Conservation (phyloP, 768 basidiomycete species). For the Lactifluus subvellereus region DNA sequence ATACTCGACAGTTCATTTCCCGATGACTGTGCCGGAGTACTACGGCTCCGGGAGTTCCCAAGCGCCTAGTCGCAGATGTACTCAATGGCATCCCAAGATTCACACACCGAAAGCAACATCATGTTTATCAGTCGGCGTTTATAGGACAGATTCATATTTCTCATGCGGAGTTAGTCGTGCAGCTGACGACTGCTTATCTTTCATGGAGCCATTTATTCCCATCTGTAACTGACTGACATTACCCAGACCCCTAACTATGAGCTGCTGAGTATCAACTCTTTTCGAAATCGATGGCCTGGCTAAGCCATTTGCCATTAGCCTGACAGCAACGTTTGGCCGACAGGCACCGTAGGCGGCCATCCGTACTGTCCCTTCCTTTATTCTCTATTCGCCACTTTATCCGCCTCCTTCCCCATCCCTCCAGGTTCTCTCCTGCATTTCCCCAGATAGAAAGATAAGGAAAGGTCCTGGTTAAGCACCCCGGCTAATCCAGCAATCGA, state of each 20-base stretch:
- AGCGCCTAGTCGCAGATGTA: background rate
- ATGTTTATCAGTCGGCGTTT: background rate
- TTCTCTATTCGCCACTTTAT: background rate
- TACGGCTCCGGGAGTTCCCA: background rate
- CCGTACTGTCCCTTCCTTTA: background rate
- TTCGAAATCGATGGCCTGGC: no score
- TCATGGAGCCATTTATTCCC: background rate
- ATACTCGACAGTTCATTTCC: background rate
- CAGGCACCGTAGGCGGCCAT: background rate
- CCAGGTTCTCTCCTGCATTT: background rate
- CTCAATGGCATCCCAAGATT: background rate
- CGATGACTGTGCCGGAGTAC: background rate
- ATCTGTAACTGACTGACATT: background rate
- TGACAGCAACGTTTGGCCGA: background rate
- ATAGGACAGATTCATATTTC: background rate
- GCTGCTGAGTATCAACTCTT: no score
- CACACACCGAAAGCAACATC: background rate
- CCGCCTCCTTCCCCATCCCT: background rate
- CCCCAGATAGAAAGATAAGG: background rate
- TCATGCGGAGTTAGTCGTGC: background rate
- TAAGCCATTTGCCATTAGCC: background rate
- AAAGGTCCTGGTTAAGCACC: background rate
- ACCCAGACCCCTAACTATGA: no score
- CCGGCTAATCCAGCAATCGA: background rate
- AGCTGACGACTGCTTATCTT: background rate